phyloP scores from a whole-genome alignment of 129 eudicot species.

The Flaveria bidentis region DNA sequence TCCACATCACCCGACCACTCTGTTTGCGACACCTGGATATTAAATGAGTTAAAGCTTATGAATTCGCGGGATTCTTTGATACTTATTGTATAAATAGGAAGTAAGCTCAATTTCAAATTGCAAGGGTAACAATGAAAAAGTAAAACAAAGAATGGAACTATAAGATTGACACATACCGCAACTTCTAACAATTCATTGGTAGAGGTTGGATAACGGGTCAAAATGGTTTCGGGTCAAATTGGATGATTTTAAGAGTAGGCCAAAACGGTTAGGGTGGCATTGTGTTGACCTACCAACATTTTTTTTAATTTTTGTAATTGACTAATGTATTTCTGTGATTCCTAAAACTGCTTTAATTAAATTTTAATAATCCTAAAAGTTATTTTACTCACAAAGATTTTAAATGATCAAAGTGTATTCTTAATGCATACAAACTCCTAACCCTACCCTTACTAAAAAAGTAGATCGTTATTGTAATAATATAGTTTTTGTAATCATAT shows the following conservation, averaged over 20 bases:
- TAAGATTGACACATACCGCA: not conserved
- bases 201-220: not conserved
- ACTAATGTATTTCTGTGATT: too few species aligned
- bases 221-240: not conserved
- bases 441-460: not conserved
- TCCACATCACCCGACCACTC: conserved; percentile 18
- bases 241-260: not conserved
- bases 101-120: not conserved
- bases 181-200: not conserved
- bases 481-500: not conserved
- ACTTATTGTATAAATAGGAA: not conserved
- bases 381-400: too few species aligned
- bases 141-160: not conserved
- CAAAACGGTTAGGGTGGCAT: not conserved
- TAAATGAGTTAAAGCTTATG: conserved; percentile 13
- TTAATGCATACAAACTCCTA: not conserved
- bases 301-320: too few species aligned
- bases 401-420: too few species aligned
- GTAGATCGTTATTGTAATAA: not conserved
- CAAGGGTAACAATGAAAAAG: not conserved
- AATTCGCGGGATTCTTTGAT: not conserved
- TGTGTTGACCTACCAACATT: not conserved
- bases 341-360: too few species aligned
- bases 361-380: too few species aligned
- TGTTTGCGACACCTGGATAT: conserved; percentile 40